Evolutionary conservation across 495 filamentous ascomycete species (phyloP).

Genomic region (Tuber indicum): DNA sequence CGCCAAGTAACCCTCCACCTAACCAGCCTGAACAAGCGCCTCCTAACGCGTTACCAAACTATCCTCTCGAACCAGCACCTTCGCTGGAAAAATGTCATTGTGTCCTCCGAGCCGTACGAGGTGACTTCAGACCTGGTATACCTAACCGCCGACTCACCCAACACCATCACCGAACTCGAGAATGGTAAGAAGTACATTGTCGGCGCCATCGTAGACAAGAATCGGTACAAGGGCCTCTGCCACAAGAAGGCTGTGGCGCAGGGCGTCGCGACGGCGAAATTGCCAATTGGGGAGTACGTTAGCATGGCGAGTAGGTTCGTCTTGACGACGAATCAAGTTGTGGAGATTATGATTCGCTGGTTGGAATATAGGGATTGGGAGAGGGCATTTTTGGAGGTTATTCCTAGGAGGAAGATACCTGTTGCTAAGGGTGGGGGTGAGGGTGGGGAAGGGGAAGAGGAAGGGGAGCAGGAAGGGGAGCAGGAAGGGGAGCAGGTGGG

Average conservation of each 20-base stretch:
- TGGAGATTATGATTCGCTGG: slow-evolving; percentile 94
- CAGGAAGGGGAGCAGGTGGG: slow-evolving; percentile 35
- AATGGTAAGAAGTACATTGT: slow-evolving; percentile 87
- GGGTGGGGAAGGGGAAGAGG: slow-evolving; percentile 29
- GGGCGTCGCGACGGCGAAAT: slow-evolving; percentile 75
- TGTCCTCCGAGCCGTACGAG: slow-evolving; percentile 51
- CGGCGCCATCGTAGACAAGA: slow-evolving; percentile 90
- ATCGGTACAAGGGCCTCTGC: slow-evolving; percentile 74
- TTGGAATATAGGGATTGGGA: slow-evolving; percentile 84
- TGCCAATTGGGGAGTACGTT: slow-evolving; percentile 90
- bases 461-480: slow-evolving; percentile 40
- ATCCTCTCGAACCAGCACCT: slow-evolving; percentile 59
- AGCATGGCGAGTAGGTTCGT: slow-evolving; percentile 77
- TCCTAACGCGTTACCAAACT: slow-evolving; percentile 74
- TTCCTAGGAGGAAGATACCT: slow-evolving; percentile 80
- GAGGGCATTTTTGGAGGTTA: slow-evolving; percentile 73
- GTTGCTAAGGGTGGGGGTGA: slow-evolving; percentile 28
- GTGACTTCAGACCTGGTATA: slow-evolving; percentile 57
- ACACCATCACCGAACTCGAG: slow-evolving; percentile 71
- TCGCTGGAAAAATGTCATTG: slow-evolving; percentile 70
- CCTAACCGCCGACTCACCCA: slow-evolving; percentile 74
- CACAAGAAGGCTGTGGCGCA: slow-evolving; percentile 68
- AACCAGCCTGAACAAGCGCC: slow-evolving; percentile 65
- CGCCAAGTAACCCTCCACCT: slow-evolving; percentile 65
- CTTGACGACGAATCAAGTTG: slow-evolving; percentile 86